A percentile compares a stretch with the other conserved stretches of the same genome.
Evolutionary conservation across 1,284 basidiomycete genomes (phyloP).

Genomic region (Earliella scabrosa): DNA sequence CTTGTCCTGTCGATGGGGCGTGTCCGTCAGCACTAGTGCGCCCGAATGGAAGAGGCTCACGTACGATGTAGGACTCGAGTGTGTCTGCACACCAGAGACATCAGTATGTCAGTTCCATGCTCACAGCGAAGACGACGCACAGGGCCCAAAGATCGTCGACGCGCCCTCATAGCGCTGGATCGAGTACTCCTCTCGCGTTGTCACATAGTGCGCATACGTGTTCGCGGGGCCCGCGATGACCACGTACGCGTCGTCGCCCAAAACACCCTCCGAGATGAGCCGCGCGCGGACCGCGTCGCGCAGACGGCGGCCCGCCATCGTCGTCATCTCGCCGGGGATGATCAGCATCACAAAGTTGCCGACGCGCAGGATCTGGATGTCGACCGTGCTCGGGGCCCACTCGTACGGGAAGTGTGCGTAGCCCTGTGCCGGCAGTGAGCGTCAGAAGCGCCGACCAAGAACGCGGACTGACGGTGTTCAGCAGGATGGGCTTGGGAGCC

Average conservation of each 20-base stretch:
- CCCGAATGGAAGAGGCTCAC: neutral
- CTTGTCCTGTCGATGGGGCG: slow-evolving; percentile 54
- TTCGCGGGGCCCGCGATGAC: slow-evolving; percentile 82
- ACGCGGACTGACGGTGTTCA: slow-evolving; percentile 60
- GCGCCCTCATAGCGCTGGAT: slow-evolving; percentile 85
- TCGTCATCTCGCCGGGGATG: slow-evolving; percentile 72
- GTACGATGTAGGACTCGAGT: slow-evolving; percentile 72
- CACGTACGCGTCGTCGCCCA: slow-evolving; percentile 72
- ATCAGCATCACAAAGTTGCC: slow-evolving; percentile 81
- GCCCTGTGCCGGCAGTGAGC: slow-evolving; percentile 45
- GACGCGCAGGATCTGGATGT: slow-evolving; percentile 81
- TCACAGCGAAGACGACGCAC: slow-evolving; percentile 45
- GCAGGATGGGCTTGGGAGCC: slow-evolving; percentile 78
- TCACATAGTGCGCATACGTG: slow-evolving; percentile 78
- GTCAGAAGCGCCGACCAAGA: neutral
- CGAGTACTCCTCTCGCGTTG: slow-evolving; percentile 76
- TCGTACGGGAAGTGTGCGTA: slow-evolving; percentile 71
- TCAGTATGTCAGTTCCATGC: neutral
- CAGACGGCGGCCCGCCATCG: slow-evolving; percentile 55
- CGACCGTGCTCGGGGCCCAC: slow-evolving; percentile 79
- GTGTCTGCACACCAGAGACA: slow-evolving; percentile 49
- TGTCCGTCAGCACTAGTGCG: too few species aligned
- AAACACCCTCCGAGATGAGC: slow-evolving; percentile 64
- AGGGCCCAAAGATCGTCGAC: slow-evolving; percentile 79
- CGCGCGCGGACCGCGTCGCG: slow-evolving; percentile 62